A percentile compares a stretch with the other conserved stretches of the same genome.
Conservation (phyloP, 2,329 filamentous ascomycete genomes). For the Pseudogymnoascus sp. region DNA sequence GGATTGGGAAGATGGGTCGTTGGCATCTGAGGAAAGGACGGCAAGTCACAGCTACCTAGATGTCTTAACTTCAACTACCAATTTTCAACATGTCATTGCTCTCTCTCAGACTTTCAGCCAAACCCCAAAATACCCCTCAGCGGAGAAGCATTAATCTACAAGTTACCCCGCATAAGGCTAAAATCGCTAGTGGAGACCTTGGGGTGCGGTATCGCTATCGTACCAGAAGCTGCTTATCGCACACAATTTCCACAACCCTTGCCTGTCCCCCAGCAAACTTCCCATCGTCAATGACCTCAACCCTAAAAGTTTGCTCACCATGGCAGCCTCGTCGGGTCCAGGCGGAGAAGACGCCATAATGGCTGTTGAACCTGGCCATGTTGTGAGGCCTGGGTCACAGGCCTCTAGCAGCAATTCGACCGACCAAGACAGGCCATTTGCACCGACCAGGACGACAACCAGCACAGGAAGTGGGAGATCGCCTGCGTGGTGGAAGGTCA, state of each 20-base stretch:
- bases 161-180: conserved; percentile 3
- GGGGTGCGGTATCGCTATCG: not conserved
- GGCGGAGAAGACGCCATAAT: not conserved
- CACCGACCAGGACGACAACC: not conserved
- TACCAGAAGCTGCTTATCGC: not conserved
- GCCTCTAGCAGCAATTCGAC: not conserved
- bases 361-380: not conserved
- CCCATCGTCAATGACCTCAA: not conserved
- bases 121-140: not conserved
- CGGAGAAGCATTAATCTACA: not conserved
- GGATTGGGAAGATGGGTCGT: conserved; percentile 16
- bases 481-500: conserved; percentile 62
- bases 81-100: not conserved
- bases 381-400: not conserved
- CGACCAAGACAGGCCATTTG: not conserved
- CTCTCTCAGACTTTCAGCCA: not conserved
- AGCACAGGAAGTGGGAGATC: not conserved
- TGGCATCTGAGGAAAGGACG: conserved; percentile 20
- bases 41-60: conserved; percentile 16
- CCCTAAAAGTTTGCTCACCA: not conserved
- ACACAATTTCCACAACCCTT: not conserved
- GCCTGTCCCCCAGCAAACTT: not conserved
- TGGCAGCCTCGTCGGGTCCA: not conserved
- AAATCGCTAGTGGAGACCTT: not conserved
- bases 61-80: not conserved